Evolutionary conservation across 148 eudicot genomes (phyloP).

Genomic region (Diospyros kaki): DNA sequence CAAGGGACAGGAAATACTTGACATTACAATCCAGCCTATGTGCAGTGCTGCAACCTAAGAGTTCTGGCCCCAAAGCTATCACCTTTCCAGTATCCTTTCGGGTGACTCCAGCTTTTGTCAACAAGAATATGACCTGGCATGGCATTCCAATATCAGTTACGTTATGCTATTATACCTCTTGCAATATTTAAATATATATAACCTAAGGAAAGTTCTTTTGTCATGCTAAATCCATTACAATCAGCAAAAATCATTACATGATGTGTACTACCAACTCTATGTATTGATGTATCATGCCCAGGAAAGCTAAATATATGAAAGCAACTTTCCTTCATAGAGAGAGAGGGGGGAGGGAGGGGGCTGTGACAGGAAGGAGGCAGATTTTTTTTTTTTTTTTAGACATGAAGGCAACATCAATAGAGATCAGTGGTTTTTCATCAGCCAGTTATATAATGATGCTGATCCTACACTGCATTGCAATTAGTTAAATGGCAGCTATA

Average conservation of each 20-base stretch:
- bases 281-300: background rate
- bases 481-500: background rate
- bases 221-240: background rate
- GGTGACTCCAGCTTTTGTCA: constrained; percentile 81
- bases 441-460: background rate
- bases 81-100: constrained; percentile 69
- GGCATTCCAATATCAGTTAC: background rate
- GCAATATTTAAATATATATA: no score
- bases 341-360: background rate
- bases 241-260: background rate
- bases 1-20: constrained; percentile 83
- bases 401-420: background rate
- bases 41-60: constrained; percentile 84
- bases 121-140: constrained; percentile 70
- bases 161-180: background rate
- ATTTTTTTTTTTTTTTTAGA: background rate
- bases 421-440: background rate
- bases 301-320: background rate
- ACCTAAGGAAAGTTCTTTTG: background rate
- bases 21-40: constrained; percentile 78
- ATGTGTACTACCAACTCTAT: background rate
- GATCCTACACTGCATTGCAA: background rate
- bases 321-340: background rate
- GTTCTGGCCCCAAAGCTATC: constrained; percentile 82
- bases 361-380: no score